Base-by-base conservation (phyloP, 257 asterid genomes). In the Striga asiatica region DNA sequence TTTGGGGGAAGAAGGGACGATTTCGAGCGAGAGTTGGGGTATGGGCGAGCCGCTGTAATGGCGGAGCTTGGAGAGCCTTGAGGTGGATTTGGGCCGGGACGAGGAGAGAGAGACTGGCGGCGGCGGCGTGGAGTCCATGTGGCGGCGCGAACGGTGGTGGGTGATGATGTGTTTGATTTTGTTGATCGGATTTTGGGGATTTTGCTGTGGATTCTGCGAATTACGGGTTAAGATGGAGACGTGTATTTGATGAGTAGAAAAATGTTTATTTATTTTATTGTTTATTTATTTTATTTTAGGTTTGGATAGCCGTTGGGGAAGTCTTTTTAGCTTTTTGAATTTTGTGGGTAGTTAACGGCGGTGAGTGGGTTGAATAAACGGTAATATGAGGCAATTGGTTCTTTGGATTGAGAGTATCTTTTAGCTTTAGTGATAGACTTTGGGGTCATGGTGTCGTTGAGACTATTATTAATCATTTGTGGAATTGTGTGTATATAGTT, bases 1-100 rank as follows among this genome's bases (percentile, higher is more conserved):
- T 43, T 68, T 79, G 2, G 94, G 93, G 0, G 98, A 80, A 64
- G 69, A 77, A 41, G 96, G 82, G 55, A 78, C 82, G 14, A 84
- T 66, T 17, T 87, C 96, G n/a, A 87, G 89, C 16, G 85, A 78
- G 50, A 81, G 76, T 24, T 66, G 69, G 18, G 86, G 82, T 32
- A 74, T 79, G 3, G 72, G 68, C 0, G 76, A 57, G 27, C 72
- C 85, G 54, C 73, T 67, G 65, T 60, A 74, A 9, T 62, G 81
- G 27, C 89, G 93, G 77, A 83, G 82, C 59, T 67, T 77, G 14
- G 93, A 76, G 34, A 81, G 76, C 39, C 88, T 70, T 4, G 93
- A 78, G 8, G 84, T 73, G n/a, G 94, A 81, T 73, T 83, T 89
- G 43, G 82, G 51, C 39, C 73, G 71, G 70, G 52, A 86, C 1